Evolutionary conservation across 495 filamentous ascomycete species (phyloP), one percentile per base, ranked within the genome.

Genomic region (Aspergillus conjunctus): DNA sequence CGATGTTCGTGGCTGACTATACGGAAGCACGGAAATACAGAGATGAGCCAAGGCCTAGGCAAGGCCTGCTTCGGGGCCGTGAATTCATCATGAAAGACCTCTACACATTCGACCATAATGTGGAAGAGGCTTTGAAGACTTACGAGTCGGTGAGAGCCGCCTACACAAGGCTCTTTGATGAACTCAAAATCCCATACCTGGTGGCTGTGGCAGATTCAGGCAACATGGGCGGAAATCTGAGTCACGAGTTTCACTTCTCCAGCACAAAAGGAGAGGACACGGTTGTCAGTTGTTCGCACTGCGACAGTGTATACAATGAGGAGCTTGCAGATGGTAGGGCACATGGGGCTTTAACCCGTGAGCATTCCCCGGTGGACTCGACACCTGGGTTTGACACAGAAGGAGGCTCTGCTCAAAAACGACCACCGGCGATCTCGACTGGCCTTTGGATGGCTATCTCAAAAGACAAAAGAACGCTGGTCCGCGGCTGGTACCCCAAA

Each of bases 51-150:
- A 82, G 94, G 22, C 94, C 95, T 7, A 81, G 94, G 37, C 89
- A 96, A 64, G 95, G 94, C 12, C 79, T 98, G 2, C 81, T 98
- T 11, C 87, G 94, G n/a, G 89, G 91, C 0, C 86, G 90, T 60
- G 94, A 98, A 66, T 98, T 98, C 66, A 73, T 91, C 56, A 98
- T 98, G 94, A 98, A 98, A 74, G 94, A 98, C 72, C 83, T 98
- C 1, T 98, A 98, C 68, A 98, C 95, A 0, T 98, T 98, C 65
- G 94, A 98, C 73, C 76, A 79, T 56, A 88, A 75, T 39, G 66
- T 81, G 3, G 68, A 84, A 21, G 73, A 83, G 7, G 94, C 94
- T 0, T 73, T 91, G 2, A 76, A 85, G 46, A 96, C 94, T 2
- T 98, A 98, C 65, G 64, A 83, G 6, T 71, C 82, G 18, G 92